phyloP scores from a whole-genome alignment of 148 eudicot genomes.

The Rheum nobile region DNA sequence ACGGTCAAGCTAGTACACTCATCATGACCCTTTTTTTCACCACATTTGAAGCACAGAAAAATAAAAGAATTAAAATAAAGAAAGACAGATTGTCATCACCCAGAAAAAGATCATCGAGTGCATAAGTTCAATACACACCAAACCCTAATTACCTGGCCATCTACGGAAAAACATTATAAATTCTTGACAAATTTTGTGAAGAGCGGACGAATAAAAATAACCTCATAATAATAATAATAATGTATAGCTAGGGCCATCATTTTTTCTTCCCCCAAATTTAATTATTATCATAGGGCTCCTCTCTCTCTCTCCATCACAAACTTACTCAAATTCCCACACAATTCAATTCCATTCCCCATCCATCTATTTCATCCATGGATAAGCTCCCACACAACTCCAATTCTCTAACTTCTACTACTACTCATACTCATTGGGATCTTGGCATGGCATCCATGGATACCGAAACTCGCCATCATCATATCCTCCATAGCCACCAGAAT shows the following conservation, averaged over 20 bases:
- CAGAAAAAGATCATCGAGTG: slow-evolving; percentile 3
- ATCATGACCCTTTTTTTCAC: not conserved
- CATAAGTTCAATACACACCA: slow-evolving; percentile 3
- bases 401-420: not conserved
- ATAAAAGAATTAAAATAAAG: not conserved
- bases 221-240: too few species aligned
- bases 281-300: not conserved
- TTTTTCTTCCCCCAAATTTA: not conserved
- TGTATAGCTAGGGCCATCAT: slow-evolving; percentile 8
- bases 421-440: slow-evolving; percentile 9
- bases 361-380: slow-evolving; percentile 5
- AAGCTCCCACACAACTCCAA: not conserved
- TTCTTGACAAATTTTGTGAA: not conserved
- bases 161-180: not conserved
- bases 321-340: not conserved
- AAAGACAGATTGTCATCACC: not conserved
- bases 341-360: slow-evolving; percentile 1
- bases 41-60: not conserved
- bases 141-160: slow-evolving; percentile 8
- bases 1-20: not conserved
- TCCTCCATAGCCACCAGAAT: not conserved
- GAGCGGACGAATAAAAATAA: not conserved
- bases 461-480: not conserved
- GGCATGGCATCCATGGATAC: slow-evolving; percentile 4
- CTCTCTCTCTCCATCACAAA: not conserved